Evolutionary conservation across 441 rosid species (phyloP).

Genomic region (Adansonia grandidieri): DNA sequence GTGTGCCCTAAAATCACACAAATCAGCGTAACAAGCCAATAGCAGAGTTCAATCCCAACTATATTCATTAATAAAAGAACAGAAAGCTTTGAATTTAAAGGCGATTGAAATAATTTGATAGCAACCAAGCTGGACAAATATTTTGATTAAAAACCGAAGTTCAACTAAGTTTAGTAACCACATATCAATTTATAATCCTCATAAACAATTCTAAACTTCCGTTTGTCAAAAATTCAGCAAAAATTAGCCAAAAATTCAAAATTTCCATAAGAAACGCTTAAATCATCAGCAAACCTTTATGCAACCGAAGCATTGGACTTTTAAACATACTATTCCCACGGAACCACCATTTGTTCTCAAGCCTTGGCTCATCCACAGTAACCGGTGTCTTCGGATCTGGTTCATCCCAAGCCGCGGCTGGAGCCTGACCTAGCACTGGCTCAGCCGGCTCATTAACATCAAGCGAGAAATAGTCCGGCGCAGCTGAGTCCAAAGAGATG

Average conservation of each 20-base stretch:
- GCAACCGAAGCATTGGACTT: conserved; percentile 91
- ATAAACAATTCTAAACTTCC: neutral
- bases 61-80: neutral
- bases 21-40: neutral
- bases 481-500: conserved; percentile 39
- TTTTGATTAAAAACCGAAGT: neutral
- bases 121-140: neutral
- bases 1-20: neutral
- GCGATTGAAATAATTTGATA: neutral
- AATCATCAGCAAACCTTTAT: conserved; percentile 58
- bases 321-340: conserved; percentile 60
- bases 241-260: neutral
- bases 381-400: conserved; percentile 42
- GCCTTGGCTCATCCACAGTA: conserved; percentile 36
- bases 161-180: neutral
- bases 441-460: conserved; percentile 42
- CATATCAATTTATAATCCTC: neutral
- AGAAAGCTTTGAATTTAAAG: neutral
- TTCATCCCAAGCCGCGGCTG: conserved; percentile 21
- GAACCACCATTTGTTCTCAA: conserved; percentile 71
- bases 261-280: neutral
- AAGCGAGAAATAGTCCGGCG: conserved; percentile 75
- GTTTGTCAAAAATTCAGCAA: neutral
- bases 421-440: conserved; percentile 19
- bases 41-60: neutral